phyloP scores from a whole-genome alignment of 371 early-diverging fungal species.

The Mycotypha africana region DNA sequence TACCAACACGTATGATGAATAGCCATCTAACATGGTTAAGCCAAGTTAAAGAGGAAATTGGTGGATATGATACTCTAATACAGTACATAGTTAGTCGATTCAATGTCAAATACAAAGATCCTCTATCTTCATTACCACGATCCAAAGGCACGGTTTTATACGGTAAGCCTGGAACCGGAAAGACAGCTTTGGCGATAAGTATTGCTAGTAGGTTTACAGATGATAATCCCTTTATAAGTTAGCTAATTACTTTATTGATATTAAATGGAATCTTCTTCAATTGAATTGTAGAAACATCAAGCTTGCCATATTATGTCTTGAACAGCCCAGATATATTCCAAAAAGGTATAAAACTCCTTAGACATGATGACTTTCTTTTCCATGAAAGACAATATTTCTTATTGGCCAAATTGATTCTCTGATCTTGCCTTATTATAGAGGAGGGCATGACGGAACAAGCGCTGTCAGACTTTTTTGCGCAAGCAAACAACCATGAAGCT shows the following conservation, averaged over 20 bases:
- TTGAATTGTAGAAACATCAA: constrained; percentile 39
- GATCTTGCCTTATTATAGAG: constrained; percentile 29
- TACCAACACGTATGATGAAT: too few species aligned
- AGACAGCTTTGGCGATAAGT: constrained; percentile 50
- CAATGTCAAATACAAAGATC: constrained; percentile 7
- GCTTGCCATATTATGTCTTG: constrained; percentile 49
- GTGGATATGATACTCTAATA: constrained; percentile 37
- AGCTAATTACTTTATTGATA: neutral
- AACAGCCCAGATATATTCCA: constrained; percentile 72
- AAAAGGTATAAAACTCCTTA: constrained; percentile 55
- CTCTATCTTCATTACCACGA: constrained; percentile 11
- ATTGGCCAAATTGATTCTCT: neutral
- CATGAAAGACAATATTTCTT: too few species aligned
- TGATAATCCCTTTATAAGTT: neutral
- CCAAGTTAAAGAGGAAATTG: constrained; percentile 26
- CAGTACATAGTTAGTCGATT: constrained; percentile 21
- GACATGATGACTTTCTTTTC: too few species aligned
- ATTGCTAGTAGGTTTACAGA: constrained; percentile 45
- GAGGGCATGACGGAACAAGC: constrained; percentile 53
- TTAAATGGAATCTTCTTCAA: too few species aligned
- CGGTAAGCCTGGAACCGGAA: constrained; percentile 65
- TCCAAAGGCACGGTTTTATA: constrained; percentile 47
- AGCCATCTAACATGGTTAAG: too few species aligned
- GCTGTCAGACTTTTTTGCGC: constrained; percentile 34
- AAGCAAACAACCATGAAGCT: constrained; percentile 16